phyloP scores from a whole-genome alignment of 2,329 filamentous ascomycete genomes.

The Xylariaceae sp. region DNA sequence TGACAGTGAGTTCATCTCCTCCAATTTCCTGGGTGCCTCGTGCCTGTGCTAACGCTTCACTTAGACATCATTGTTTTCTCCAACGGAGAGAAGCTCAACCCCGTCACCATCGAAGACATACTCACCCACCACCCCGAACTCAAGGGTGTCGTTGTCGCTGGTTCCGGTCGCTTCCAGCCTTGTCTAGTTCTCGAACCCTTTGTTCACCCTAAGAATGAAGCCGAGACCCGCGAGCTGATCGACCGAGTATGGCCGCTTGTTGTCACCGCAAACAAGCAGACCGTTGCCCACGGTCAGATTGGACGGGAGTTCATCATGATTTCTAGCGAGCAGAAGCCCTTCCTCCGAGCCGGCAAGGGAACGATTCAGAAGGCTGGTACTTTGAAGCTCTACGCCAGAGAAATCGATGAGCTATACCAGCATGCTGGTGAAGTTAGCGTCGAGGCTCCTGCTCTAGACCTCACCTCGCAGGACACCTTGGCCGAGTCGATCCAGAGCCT shows the following conservation, averaged over 20 bases:
- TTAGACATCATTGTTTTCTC: constrained; percentile 43
- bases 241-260: constrained; percentile 42
- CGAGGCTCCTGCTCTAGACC: constrained; percentile 28
- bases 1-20: constrained; percentile 31
- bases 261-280: constrained; percentile 39
- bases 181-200: constrained; percentile 44
- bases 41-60: neutral
- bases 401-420: constrained; percentile 41
- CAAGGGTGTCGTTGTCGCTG: constrained; percentile 42
- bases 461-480: constrained; percentile 29
- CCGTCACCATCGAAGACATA: constrained; percentile 39
- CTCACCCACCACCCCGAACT: constrained; percentile 37
- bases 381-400: constrained; percentile 37
- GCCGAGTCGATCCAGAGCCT: constrained; percentile 30
- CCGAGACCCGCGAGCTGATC: constrained; percentile 33
- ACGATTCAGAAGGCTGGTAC: constrained; percentile 40
- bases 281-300: constrained; percentile 44
- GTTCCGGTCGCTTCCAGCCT: constrained; percentile 42
- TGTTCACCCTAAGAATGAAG: constrained; percentile 26
- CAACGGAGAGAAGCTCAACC: constrained; percentile 49
- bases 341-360: constrained; percentile 42
- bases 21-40: neutral
- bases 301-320: constrained; percentile 37
- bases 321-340: constrained; percentile 38
- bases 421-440: constrained; percentile 13